These are phyloP conservation scores for Neospermospora avenae DNA, from an alignment of 2,329 filamentous ascomycete species.

Conservation along the genomic window DNA sequence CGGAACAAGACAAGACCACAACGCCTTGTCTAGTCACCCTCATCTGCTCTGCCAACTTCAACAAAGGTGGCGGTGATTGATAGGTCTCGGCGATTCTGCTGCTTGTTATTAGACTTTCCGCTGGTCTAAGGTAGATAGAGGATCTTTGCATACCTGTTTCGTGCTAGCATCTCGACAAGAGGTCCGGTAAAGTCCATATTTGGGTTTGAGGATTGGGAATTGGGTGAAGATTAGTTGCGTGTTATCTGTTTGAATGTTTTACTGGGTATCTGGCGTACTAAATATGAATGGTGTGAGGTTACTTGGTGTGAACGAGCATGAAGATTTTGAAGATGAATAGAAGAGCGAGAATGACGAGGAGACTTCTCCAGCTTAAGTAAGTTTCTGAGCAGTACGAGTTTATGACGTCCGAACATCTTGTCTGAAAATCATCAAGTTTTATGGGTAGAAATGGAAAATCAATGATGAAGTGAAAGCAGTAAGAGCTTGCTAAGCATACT, in stretches of 20 bases:
- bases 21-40: slow-evolving; percentile 18
- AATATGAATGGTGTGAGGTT: background rate
- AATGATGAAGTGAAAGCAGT: background rate
- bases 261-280: background rate
- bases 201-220: background rate
- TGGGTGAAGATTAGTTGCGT: background rate
- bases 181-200: slow-evolving; percentile 23
- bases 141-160: slow-evolving; percentile 15
- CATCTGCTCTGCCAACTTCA: slow-evolving; percentile 19
- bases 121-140: background rate
- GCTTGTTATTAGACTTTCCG: background rate
- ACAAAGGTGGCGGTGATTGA: slow-evolving; percentile 16
- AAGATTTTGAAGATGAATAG: slow-evolving; percentile 2
- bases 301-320: background rate
- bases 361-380: background rate
- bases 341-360: background rate
- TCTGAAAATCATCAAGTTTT: background rate
- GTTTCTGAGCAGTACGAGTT: background rate
- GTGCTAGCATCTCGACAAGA: slow-evolving; percentile 23
- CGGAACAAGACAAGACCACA: slow-evolving; percentile 25
- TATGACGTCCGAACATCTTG: background rate
- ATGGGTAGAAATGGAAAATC: background rate
- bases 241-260: background rate
- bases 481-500: background rate
- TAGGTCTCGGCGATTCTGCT: slow-evolving; percentile 20